phyloP scores from a whole-genome alignment of 441 rosid species.

The Monsonia emarginata region DNA sequence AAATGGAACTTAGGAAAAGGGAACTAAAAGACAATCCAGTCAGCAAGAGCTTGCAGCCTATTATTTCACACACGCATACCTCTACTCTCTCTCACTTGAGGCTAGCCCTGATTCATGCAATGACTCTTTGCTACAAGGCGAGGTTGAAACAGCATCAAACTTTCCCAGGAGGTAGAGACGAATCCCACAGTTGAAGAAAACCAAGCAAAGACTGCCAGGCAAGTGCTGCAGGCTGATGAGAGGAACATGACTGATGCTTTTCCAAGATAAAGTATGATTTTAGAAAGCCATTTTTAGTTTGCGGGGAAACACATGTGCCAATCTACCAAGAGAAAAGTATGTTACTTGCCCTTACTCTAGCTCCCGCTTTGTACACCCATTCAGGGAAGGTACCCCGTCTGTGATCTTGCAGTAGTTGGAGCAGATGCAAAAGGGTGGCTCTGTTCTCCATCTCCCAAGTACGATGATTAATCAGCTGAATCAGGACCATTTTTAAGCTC shows the following conservation, averaged over 20 bases:
- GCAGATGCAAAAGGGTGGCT: conserved; percentile 68
- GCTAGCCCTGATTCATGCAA: conserved; percentile 56
- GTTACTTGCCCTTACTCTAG: conserved; percentile 68
- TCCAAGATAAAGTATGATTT: conserved; percentile 60
- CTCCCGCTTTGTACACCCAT: conserved; percentile 56
- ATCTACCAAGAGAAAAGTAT: conserved; percentile 71
- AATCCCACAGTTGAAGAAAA: conserved; percentile 55
- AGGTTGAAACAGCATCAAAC: conserved; percentile 55
- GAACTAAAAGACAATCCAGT: conserved; percentile 48
- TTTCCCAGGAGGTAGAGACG: conserved; percentile 66
- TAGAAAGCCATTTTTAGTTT: conserved; percentile 68
- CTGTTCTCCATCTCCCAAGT: conserved; percentile 57
- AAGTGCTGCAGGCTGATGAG: conserved; percentile 63
- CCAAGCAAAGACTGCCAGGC: conserved; percentile 59
- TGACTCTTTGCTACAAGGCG: conserved; percentile 58
- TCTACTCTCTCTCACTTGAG: conserved; percentile 51
- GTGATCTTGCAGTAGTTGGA: conserved; percentile 75
- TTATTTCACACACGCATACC: conserved; percentile 78
- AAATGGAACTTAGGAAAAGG: conserved; percentile 62
- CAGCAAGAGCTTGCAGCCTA: conserved; percentile 88
- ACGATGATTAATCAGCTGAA: conserved; percentile 28
- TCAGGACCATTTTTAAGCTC: background rate
- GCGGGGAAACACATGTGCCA: conserved; percentile 75
- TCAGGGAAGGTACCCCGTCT: conserved; percentile 59
- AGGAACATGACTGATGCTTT: conserved; percentile 51